These are phyloP conservation scores for Solanum appendiculatum DNA, from an alignment of 257 asterid genomes.

Conservation along the genomic window DNA sequence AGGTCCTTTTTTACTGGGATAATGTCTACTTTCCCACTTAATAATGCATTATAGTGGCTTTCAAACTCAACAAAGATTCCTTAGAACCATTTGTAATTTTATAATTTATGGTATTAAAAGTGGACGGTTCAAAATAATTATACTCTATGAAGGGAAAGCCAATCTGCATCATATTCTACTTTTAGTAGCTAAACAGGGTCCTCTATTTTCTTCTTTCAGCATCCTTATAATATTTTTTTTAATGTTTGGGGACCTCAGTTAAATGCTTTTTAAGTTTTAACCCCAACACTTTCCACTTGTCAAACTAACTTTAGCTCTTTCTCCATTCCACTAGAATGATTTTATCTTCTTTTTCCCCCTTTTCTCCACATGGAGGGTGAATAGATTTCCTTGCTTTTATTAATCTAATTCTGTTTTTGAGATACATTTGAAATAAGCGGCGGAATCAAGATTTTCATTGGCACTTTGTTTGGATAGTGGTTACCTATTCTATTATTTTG, in stretches of 20 bases:
- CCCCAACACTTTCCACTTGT: background rate
- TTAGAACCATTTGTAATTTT: background rate
- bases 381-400: slow-evolving; percentile 8
- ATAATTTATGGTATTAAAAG: background rate
- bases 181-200: background rate
- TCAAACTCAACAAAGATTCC: slow-evolving; percentile 14
- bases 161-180: background rate
- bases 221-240: background rate
- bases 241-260: background rate
- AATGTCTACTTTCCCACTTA: slow-evolving; percentile 12
- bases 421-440: background rate
- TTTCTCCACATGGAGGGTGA: slow-evolving; percentile 29
- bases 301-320: background rate
- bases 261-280: background rate
- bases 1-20: background rate
- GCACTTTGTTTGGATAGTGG: background rate
- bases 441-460: background rate
- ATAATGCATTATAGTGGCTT: slow-evolving; percentile 4
- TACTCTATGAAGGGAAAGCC: slow-evolving; percentile 8
- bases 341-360: background rate
- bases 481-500: too few relatives aligned
- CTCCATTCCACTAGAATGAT: background rate
- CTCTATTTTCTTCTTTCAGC: background rate
- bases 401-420: background rate
- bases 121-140: slow-evolving; percentile 29